Evolutionary conservation across 2,329 filamentous ascomycete species (phyloP).

Genomic region (Ophiocordyceps polyrhachis-furcata): DNA sequence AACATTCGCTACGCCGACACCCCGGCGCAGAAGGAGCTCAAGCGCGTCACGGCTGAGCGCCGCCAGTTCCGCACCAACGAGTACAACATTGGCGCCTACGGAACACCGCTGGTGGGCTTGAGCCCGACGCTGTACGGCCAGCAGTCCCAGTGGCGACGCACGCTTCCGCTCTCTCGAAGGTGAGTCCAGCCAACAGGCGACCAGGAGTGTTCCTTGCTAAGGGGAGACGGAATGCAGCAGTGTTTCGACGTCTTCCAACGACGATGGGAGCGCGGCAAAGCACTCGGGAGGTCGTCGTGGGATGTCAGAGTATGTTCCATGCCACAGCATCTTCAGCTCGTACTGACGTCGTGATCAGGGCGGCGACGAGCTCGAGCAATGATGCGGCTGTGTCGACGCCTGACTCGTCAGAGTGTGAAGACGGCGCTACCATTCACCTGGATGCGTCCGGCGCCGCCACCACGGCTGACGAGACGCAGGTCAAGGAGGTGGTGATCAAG

Average conservation of each 20-base stretch:
- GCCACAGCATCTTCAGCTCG: constrained; percentile 7
- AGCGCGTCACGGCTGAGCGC: constrained; percentile 86
- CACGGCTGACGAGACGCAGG: constrained; percentile 20
- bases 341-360: constrained; percentile 18
- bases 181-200: constrained; percentile 6
- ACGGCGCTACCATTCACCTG: constrained; percentile 34
- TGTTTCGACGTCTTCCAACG: constrained; percentile 11
- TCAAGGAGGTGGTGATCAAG: constrained; percentile 20
- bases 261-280: constrained; percentile 10
- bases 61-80: constrained; percentile 93
- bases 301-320: constrained; percentile 17
- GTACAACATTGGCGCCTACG: constrained; percentile 63
- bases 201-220: background rate
- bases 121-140: constrained; percentile 19
- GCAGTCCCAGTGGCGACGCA: constrained; percentile 19
- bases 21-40: constrained; percentile 87
- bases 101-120: constrained; percentile 40
- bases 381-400: constrained; percentile 20
- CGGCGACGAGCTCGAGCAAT: constrained; percentile 20
- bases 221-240: constrained; percentile 5
- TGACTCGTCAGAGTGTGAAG: constrained; percentile 29
- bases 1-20: constrained; percentile 97
- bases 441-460: constrained; percentile 24
- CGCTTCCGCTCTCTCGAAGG: constrained; percentile 12
- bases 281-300: constrained; percentile 14